phyloP scores from a whole-genome alignment of 1,284 basidiomycete genomes.

The Tilletiaria anomala region DNA sequence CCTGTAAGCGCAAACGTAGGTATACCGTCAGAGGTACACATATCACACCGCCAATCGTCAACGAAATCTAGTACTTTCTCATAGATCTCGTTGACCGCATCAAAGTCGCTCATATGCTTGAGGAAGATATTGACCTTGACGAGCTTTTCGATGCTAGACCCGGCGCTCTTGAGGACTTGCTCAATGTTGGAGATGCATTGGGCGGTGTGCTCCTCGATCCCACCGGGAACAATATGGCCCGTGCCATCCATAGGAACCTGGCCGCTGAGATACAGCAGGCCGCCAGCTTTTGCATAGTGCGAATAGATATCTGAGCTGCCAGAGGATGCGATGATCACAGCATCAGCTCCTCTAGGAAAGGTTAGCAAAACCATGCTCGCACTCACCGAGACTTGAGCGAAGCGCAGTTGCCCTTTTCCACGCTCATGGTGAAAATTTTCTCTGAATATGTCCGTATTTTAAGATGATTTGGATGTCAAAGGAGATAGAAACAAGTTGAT shows the following conservation, averaged over 20 bases:
- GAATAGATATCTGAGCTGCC: background rate
- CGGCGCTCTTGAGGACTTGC: conserved; percentile 43
- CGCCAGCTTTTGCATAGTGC: background rate
- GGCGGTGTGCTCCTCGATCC: conserved; percentile 39
- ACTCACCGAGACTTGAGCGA: background rate
- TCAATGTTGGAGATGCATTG: background rate
- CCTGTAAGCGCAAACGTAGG: background rate
- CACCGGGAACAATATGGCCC: background rate
- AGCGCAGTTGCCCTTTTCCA: background rate
- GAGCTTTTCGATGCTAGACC: conserved; percentile 50
- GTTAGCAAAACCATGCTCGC: background rate
- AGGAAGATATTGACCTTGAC: conserved; percentile 50
- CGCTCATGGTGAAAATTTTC: too few species aligned
- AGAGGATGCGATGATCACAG: background rate
- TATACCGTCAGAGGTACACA: too few species aligned
- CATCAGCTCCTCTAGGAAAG: background rate
- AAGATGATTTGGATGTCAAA: too few species aligned
- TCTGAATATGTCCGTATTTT: too few species aligned
- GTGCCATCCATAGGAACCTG: background rate
- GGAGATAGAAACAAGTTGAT: too few species aligned
- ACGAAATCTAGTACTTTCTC: conserved; percentile 41
- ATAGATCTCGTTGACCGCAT: conserved; percentile 50
- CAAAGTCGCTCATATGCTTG: conserved; percentile 50
- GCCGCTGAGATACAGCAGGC: background rate
- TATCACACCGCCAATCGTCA: background rate